A percentile compares a stretch with the other conserved stretches of the same genome.
Evolutionary conservation across 371 early-diverging fungal genomes (phyloP).

Genomic region (Coemansia sp.): DNA sequence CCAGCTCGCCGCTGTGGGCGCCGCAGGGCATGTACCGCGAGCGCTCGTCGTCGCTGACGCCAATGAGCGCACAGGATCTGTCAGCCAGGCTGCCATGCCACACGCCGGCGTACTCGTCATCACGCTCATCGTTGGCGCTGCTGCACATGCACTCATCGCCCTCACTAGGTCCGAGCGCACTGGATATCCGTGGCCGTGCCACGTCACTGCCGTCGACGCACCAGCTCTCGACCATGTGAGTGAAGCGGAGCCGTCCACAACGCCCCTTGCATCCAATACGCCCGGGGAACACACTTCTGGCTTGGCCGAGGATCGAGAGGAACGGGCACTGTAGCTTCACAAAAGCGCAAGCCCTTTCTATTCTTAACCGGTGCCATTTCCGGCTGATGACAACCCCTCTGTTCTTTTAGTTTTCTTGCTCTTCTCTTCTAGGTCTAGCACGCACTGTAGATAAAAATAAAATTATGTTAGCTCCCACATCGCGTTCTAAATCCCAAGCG

Average conservation of each 20-base stretch:
- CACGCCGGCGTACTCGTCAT: conserved; percentile 43
- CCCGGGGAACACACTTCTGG: background rate
- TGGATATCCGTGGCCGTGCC: conserved; percentile 28
- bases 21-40: conserved; percentile 23
- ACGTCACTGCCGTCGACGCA: conserved; percentile 39
- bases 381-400: background rate
- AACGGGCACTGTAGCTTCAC: background rate
- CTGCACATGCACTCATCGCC: conserved; percentile 29
- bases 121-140: conserved; percentile 27
- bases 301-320: background rate
- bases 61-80: conserved; percentile 41
- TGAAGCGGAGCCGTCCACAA: background rate
- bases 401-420: conserved; percentile 6
- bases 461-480: background rate
- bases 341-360: background rate
- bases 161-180: conserved; percentile 31
- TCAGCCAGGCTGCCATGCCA: conserved; percentile 42
- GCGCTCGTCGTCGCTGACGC: conserved; percentile 41
- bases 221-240: conserved; percentile 38
- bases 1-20: conserved; percentile 21
- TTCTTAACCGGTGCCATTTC: background rate
- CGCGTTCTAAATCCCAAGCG: background rate
- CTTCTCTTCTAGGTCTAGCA: background rate
- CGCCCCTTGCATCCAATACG: background rate
- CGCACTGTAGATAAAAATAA: conserved; percentile 11